Base-by-base conservation (phyloP, 371 early-diverging fungal species). In the Rhizopus microsporus region DNA sequence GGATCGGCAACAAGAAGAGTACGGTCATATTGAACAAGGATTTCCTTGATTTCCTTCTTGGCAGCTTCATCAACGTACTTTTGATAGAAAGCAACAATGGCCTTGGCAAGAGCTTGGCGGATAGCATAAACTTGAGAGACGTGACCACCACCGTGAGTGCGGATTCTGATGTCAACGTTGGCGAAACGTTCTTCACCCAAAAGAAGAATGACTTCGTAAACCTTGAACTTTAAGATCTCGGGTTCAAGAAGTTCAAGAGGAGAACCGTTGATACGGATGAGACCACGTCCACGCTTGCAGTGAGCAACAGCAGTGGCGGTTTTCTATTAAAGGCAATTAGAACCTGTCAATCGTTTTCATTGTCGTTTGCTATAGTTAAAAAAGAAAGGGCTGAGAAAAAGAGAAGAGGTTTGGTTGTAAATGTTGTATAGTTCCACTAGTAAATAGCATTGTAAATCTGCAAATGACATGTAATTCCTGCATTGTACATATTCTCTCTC, bases 91-190 rank as follows among this genome's bases (percentile, higher is more conserved):
- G 99, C 99, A 66, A 99, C 95, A 68, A 99, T 88, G 59, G 96
- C 91, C 91, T 99, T 99, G 72, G 99, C 97, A 80, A 99, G 89
- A 52, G 99, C 99, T 87, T 99, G 99, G 77, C 99, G 97, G 84
- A 98, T 95, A 72, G 99, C 96, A 75, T 96, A 98, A 75, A 99
- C 87, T 85, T 96, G 96, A 60, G 99, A 93, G 60, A 92, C 92
- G 78, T 90, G 91, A 85, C 99, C 99, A 90, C 99, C 99, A 85
- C 99, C 98, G 72, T 88, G 85, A 67, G 96, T 97, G 65, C 95
- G 93, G 67, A 99, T 90, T 65, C 96, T 88, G 87, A 99, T 97
- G 81, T 97, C 97, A 51, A 99, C 88, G 74, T 92, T 87, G 73
- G 93, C 89, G 76, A 99, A 96, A 79, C 90, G 90, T 71, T 98